Evolutionary conservation across 495 filamentous ascomycete species (phyloP).

Genomic region (Lasiosphaeria ovina): DNA sequence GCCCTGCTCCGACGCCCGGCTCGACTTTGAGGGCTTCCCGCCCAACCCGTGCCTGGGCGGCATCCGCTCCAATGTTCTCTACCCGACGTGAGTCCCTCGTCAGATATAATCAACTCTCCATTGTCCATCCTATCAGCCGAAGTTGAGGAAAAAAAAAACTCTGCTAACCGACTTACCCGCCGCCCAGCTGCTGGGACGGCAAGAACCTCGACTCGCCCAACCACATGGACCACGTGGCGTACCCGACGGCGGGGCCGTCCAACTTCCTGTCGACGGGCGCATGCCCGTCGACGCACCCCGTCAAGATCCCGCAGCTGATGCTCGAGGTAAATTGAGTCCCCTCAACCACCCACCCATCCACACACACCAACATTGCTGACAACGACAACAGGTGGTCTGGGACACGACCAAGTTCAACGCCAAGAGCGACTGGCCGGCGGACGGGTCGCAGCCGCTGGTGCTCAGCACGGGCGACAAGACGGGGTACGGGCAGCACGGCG

Average conservation of each 20-base stretch:
- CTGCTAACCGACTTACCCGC: neutral
- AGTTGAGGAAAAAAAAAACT: neutral
- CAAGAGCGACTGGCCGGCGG: constrained; percentile 16
- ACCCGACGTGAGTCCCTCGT: constrained; percentile 30
- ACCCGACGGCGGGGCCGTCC: constrained; percentile 27
- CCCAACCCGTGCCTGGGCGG: constrained; percentile 31
- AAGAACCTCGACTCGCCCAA: constrained; percentile 32
- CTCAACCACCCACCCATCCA: neutral
- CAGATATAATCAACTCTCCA: neutral
- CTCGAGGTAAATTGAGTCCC: constrained; percentile 16
- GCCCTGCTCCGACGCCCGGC: constrained; percentile 7
- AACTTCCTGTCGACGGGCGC: constrained; percentile 16
- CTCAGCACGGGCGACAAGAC: constrained; percentile 16
- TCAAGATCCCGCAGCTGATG: constrained; percentile 22
- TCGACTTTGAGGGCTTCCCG: constrained; percentile 6
- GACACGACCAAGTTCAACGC: constrained; percentile 23
- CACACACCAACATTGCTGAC: neutral
- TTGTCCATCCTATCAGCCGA: no score
- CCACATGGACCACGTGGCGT: constrained; percentile 39
- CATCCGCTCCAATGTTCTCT: constrained; percentile 44
- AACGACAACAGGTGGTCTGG: constrained; percentile 15
- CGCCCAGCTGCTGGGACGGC: constrained; percentile 31
- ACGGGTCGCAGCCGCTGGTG: constrained; percentile 17
- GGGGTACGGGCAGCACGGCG: constrained; percentile 20
- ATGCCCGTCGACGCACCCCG: constrained; percentile 17